Evolutionary conservation across 495 filamentous ascomycete genomes (phyloP), one percentile per base, ranked within the genome.

Genomic region (Xylaria bambusicola): DNA sequence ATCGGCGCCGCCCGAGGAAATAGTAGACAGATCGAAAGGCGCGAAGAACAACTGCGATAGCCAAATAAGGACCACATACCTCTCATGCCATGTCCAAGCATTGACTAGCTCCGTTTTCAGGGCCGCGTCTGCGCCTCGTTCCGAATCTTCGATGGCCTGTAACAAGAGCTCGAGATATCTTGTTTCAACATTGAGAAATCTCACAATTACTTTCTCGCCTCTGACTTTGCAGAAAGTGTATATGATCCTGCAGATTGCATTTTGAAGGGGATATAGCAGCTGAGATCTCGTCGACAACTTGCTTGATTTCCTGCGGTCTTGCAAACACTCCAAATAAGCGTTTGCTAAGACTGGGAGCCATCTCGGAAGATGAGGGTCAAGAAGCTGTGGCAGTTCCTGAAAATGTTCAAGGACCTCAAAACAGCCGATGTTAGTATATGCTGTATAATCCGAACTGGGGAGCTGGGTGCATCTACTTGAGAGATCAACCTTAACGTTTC

Each of bases 221-320:
- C 94, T 84, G 56, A 98, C 85, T 71, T 99, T 99, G 81, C 92
- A 97, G 56, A 98, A 85, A 0, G 87, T 89, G 71, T 97, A 97
- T 13, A 99, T 75, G 13, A 98, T 74, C 60, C 79, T 83, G 70
- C 86, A 88, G 49, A 96, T 82, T 21, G 89, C 91, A 54, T 83
- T 82, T 13, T 86, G 83, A 5, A 91, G 71, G 0, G 88, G 80
- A 55, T 77, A 74, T 2, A 84, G 62, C 70, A 86, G 61, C 57
- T 71, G 64, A 51, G 75, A 70, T 52, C 72, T 56, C 59, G 69
- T 63, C 46, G 76, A 65, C 56, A 71, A 38, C 10, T 41, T 64
- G 24, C 53, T 63, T 48, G 59, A 52, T 66, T 53, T 73, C 21
- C 48, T 71, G 40, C 54, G 69, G 57, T 73, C 79, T 73, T 69